phyloP scores from a whole-genome alignment of 164 flowering plant genomes.

The Akebia trifoliata region DNA sequence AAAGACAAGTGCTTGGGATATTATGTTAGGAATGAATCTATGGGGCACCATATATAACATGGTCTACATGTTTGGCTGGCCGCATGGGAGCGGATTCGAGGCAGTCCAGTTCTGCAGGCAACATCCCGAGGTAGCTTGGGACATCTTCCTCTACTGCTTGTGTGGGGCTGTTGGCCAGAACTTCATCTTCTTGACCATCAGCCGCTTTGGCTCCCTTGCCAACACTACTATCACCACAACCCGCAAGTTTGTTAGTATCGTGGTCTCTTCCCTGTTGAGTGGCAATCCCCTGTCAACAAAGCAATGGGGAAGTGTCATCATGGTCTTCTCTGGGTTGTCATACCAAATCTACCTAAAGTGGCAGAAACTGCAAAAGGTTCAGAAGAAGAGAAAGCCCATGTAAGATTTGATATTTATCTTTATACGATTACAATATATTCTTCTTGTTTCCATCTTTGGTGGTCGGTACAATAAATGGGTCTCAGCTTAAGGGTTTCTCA shows the following conservation, averaged over 20 bases:
- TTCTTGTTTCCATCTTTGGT: no score
- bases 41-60: slow-evolving; percentile 97
- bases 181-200: slow-evolving; percentile 92
- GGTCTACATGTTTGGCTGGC: slow-evolving; percentile 93
- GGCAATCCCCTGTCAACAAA: slow-evolving; percentile 85
- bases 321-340: slow-evolving; percentile 94
- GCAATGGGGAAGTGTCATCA: slow-evolving; percentile 89
- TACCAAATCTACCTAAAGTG: slow-evolving; percentile 94
- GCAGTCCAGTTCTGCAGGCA: slow-evolving; percentile 80
- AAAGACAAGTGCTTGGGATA: slow-evolving; percentile 95
- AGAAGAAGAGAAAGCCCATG: slow-evolving; percentile 64
- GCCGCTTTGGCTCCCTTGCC: slow-evolving; percentile 89
- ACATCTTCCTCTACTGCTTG: slow-evolving; percentile 78
- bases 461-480: no score
- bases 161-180: slow-evolving; percentile 99
- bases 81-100: slow-evolving; percentile 66
- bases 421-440: no score
- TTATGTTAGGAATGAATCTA: slow-evolving; percentile 96
- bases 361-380: slow-evolving; percentile 72
- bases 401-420: no score
- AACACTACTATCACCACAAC: slow-evolving; percentile 99
- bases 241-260: slow-evolving; percentile 95
- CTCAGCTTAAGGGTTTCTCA: no score
- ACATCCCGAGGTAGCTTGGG: slow-evolving; percentile 98
- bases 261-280: slow-evolving; percentile 81